Conservation (phyloP, 805 yeast species). For the Candida nemodendra region DNA sequence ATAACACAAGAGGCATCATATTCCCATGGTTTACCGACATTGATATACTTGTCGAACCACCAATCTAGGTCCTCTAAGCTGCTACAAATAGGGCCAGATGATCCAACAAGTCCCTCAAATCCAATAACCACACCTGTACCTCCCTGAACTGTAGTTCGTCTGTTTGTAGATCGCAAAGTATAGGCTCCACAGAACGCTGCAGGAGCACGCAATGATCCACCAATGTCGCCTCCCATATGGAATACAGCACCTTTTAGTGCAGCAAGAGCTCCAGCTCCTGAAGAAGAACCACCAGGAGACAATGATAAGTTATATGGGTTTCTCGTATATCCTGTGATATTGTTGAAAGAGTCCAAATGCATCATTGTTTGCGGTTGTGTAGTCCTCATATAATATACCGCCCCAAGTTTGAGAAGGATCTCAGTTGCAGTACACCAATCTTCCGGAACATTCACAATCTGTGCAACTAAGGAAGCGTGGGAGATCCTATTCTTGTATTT, state of each 20-base stretch:
- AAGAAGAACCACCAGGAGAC: conserved; percentile 60
- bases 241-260: conserved; percentile 55
- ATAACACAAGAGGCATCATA: conserved; percentile 25
- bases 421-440: conserved; percentile 40
- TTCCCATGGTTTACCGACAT: conserved; percentile 53
- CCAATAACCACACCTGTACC: conserved; percentile 38
- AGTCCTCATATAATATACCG: conserved; percentile 54
- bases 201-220: conserved; percentile 62
- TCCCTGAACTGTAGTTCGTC: conserved; percentile 38
- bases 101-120: conserved; percentile 15
- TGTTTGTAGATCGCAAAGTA: conserved; percentile 41
- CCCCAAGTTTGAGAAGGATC: conserved; percentile 44
- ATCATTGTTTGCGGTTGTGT: conserved; percentile 52
- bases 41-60: conserved; percentile 41
- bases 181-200: conserved; percentile 51
- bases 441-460: conserved; percentile 22
- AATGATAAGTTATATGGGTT: conserved; percentile 26
- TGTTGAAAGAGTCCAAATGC: conserved; percentile 51
- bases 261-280: conserved; percentile 60
- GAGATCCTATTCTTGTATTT: conserved; percentile 47
- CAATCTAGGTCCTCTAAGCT: conserved; percentile 6
- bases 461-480: conserved; percentile 46
- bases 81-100: conserved; percentile 5
- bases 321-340: conserved; percentile 7
- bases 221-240: conserved; percentile 62